Evolutionary conservation across 1,139 yeast species (phyloP), one percentile per base, ranked within the genome.

Genomic region (Taphrina communis): DNA sequence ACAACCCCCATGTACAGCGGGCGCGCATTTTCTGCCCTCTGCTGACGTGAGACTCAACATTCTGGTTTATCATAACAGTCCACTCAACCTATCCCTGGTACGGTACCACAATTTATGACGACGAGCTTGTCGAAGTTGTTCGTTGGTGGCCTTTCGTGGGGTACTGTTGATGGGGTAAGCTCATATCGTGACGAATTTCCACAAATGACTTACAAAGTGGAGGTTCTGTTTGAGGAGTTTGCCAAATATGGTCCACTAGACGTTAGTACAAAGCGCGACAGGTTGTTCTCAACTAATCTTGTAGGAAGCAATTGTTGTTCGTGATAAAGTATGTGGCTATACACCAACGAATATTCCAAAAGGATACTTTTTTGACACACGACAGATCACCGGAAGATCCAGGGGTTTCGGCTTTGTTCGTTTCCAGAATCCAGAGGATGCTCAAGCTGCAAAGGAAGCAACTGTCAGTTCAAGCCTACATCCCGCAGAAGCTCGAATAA

Each of bases 331-430:
- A 58, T n/a, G 38, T 21, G 21, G 6, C 42, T 39, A 39, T 19
- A 53, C 25, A 36, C 14, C 42, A 35, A 36, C 12, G 41, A n/a
- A 17, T 8, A 8, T 50, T 9, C 35, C 14, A 7, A 9, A n/a
- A 14, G 17, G 14, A n/a, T 44, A 2, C 19, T 14, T 44, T n/a
- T 12, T n/a, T 44, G 39, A 21, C 17, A 56, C 41, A 38, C 25
- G 35, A 41, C 39, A 63, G 61, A n/a, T 63, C 14, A 81, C 86
- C 73, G 97, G 97, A 75, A 91, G 91, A 83, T 91, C 97, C 73
- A 92, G 90, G 85, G 98, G 99, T 75, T 94, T 94, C 80, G 99
- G 99, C 78, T 94, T 94, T 80, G 99, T 94, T 76, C 92, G 99
- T 83, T 94, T 89, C 88, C 88, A 97, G 70, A 83, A 96, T 74